Evolutionary conservation across 257 asterid species (phyloP), one percentile per base, ranked within the genome.

Genomic region (Primulina tabacum): DNA sequence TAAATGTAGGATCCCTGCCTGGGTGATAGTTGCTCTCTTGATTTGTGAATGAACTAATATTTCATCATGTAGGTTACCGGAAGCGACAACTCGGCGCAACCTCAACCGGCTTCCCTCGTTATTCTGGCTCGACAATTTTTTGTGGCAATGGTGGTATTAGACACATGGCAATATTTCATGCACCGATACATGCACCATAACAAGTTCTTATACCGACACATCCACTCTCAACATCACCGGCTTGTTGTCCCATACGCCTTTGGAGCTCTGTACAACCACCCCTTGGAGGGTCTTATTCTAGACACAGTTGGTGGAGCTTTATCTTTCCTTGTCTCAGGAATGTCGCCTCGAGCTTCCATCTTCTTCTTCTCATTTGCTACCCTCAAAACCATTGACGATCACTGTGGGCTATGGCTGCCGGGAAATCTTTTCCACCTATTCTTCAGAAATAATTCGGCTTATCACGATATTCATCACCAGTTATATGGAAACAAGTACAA

Each of bases 141-240:
- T 58, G 80, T 81, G 0, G 97, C 97, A 16, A 92, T 92, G 96
- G 71, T 92, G 75, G 92, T 89, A 57, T 86, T 92, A 96, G 97
- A 92, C 60, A 86, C 96, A 4, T 92, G 97, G 95, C 97, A 92
- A 81, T 92, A 92, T 84, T 92, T 92, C 81, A 93, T 87, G 86
- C 97, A 92, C 73, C 88, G 96, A 2, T 89, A 92, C 80, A 92
- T 92, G 97, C 96, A 92, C 83, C 95, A 86, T 72, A 92, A 92
- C 90, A 86, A 82, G 83, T 89, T 86, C 26, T 71, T 92, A 60
- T 92, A 92, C 82, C 78, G 79, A 35, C 96, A 87, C 35, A 76
- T 92, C 82, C 96, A 92, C 79, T 89, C 97, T 40, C 93, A 88
- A 73, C 96, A 92, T 72, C 97, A 92, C 62, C 79, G 82, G 62